Conservation (phyloP, 2,329 filamentous ascomycete species). For the Periconia digitata region DNA sequence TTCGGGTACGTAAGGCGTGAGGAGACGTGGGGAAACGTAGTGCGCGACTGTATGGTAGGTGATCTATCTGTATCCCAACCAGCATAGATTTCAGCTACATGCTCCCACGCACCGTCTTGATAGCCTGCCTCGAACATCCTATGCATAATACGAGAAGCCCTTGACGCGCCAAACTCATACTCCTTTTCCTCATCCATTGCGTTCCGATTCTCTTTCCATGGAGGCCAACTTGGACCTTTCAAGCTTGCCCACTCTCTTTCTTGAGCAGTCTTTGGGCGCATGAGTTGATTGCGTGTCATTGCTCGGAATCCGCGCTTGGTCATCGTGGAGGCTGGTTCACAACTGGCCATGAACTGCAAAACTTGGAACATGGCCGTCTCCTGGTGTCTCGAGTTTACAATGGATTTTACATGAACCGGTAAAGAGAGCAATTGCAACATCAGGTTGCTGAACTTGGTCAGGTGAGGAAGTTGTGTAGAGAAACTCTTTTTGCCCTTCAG, state of each 20-base stretch:
- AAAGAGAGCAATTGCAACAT: constrained; percentile 53
- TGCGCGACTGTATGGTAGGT: constrained; percentile 63
- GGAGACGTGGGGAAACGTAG: constrained; percentile 36
- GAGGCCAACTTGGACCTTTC: constrained; percentile 64
- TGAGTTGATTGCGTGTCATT: constrained; percentile 58
- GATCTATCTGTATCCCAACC: constrained; percentile 66
- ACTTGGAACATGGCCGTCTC: constrained; percentile 61
- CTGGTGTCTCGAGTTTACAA: constrained; percentile 51
- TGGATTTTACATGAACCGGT: constrained; percentile 52
- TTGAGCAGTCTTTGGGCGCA: constrained; percentile 56
- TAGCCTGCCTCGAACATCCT: constrained; percentile 65
- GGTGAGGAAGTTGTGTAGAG: constrained; percentile 13
- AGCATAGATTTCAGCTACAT: constrained; percentile 55
- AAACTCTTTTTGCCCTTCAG: not conserved
- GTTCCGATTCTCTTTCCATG: constrained; percentile 64
- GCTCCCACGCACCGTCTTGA: constrained; percentile 53
- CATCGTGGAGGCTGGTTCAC: constrained; percentile 57
- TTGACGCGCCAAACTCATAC: constrained; percentile 58
- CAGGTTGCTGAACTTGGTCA: constrained; percentile 51
- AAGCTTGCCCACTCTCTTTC: constrained; percentile 62
- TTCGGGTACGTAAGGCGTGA: constrained; percentile 5
- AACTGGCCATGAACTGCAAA: constrained; percentile 58
- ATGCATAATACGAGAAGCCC: constrained; percentile 57
- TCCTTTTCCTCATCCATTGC: constrained; percentile 62
- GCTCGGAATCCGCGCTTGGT: constrained; percentile 60